Percentiles rank a stretch among this genome's conserved stretches.
Conservation (phyloP, 495 filamentous ascomycete genomes). For the Hypoxylon lienhwacheense region DNA sequence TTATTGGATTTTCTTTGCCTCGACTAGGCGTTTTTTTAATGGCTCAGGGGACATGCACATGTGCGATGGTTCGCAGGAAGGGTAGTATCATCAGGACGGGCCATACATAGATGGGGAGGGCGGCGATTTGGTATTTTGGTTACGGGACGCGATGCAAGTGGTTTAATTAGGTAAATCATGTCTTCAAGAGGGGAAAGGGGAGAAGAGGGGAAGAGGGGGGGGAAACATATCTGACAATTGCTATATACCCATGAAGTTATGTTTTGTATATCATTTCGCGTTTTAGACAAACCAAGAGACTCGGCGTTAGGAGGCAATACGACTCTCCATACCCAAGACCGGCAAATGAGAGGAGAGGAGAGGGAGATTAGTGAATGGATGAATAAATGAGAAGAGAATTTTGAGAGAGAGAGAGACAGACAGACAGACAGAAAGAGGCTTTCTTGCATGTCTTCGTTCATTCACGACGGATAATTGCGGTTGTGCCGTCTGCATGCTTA, state of each 20-base stretch:
- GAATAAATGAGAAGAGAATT: constrained; percentile 8
- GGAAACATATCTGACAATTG: constrained; percentile 26
- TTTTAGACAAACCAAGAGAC: constrained; percentile 19
- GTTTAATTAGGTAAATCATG: too few relatives aligned
- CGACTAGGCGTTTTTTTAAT: constrained; percentile 33
- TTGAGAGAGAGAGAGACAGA: too few relatives aligned
- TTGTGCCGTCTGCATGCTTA: constrained; percentile 11
- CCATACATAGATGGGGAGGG: constrained; percentile 21
- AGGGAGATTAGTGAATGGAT: too few relatives aligned
- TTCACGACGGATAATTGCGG: constrained; percentile 31
- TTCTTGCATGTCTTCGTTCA: too few relatives aligned
- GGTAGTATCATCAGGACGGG: constrained; percentile 25
- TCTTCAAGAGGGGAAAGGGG: too few relatives aligned
- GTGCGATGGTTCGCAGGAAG: constrained; percentile 17
- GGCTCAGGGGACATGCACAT: constrained; percentile 24
- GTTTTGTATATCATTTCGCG: constrained; percentile 12
- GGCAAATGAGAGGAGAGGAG: constrained; percentile 23
- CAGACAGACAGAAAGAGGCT: too few relatives aligned
- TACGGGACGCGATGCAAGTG: constrained; percentile 10
- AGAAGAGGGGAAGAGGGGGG: constrained; percentile 7
- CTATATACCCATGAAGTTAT: constrained; percentile 30
- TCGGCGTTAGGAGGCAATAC: constrained; percentile 21
- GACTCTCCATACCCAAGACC: constrained; percentile 14
- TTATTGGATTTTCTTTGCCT: constrained; percentile 33
- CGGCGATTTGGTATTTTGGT: constrained; percentile 22